Percentiles rank a stretch among this genome's conserved stretches.
Conservation (phyloP, 495 filamentous ascomycete genomes). For the Hypoxylon cercidicola region DNA sequence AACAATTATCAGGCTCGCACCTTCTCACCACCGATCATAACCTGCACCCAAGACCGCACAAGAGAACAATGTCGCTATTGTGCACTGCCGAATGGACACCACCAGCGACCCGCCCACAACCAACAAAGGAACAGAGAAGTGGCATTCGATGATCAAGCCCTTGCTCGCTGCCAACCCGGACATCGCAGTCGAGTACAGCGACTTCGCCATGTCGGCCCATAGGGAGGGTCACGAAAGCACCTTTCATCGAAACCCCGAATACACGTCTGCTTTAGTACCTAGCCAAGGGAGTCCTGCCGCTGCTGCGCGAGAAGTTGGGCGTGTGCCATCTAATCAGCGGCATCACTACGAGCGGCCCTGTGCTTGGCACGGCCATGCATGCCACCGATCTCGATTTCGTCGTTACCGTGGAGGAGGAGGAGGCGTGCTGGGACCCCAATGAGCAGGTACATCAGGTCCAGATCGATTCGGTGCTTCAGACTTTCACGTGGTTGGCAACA, state of each 20-base stretch:
- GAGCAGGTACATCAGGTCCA: conserved; percentile 7
- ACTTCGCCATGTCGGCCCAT: neutral
- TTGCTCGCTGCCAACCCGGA: conserved; percentile 7
- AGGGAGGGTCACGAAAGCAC: conserved; percentile 1
- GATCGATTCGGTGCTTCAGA: conserved; percentile 6
- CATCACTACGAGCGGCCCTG: conserved; percentile 14
- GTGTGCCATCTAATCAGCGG: conserved; percentile 6
- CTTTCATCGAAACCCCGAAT: conserved; percentile 4
- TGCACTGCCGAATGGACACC: conserved; percentile 22
- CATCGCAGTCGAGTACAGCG: conserved; percentile 9
- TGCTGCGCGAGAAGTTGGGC: conserved; percentile 17
- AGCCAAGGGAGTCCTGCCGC: conserved; percentile 6
- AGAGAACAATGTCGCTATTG: conserved; percentile 16
- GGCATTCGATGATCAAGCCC: conserved; percentile 16
- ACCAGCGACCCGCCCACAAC: conserved; percentile 5
- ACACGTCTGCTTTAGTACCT: conserved; percentile 6
- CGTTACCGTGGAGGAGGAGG: conserved; percentile 18
- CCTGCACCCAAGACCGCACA: no score
- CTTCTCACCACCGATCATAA: no score
- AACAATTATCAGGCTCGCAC: no score
- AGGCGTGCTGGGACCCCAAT: conserved; percentile 19
- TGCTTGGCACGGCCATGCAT: conserved; percentile 15
- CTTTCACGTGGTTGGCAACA: conserved; percentile 7
- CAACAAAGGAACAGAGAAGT: conserved; percentile 15
- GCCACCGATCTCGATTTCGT: conserved; percentile 18